Percentiles rank a stretch among this genome's conserved stretches.
Conservation (phyloP, 2,329 filamentous ascomycete species). For the Paraphoma chrysanthemicola region DNA sequence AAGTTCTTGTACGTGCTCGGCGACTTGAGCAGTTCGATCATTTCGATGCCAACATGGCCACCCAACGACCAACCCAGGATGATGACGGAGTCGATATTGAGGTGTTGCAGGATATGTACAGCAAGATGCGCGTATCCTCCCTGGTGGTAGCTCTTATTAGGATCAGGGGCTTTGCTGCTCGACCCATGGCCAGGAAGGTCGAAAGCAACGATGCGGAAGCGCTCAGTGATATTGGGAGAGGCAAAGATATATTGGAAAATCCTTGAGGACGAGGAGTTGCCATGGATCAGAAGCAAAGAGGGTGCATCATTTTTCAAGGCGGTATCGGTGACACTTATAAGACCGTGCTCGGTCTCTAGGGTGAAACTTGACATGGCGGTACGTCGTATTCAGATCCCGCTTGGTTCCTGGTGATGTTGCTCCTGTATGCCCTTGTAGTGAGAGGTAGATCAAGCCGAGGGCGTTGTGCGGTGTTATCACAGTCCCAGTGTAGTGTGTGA, state of each 20-base stretch:
- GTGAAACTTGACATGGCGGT: conserved; percentile 21
- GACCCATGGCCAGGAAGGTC: conserved; percentile 46
- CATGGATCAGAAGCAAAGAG: conserved; percentile 40
- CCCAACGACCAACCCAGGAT: conserved; percentile 44
- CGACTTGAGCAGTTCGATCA: conserved; percentile 24
- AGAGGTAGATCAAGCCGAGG: no score
- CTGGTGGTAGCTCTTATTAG: conserved; percentile 32
- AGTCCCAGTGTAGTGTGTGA: background rate
- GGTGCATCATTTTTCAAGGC: conserved; percentile 21
- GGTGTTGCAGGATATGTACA: conserved; percentile 32
- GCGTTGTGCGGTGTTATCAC: background rate
- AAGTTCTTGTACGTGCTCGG: background rate
- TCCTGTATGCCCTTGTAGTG: no score
- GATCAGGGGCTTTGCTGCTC: conserved; percentile 33
- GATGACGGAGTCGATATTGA: conserved; percentile 27
- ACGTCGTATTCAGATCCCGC: background rate
- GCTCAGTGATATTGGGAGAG: conserved; percentile 11
- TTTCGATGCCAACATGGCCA: conserved; percentile 42
- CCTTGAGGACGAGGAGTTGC: conserved; percentile 36
- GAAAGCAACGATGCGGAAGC: conserved; percentile 34
- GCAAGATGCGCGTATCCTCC: conserved; percentile 41
- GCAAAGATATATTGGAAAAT: conserved; percentile 36
- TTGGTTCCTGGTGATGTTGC: background rate
- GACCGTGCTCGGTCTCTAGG: conserved; percentile 28
- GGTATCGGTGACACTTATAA: conserved; percentile 30